Conservation (phyloP, 1,139 yeast genomes). For the Kluyveromyces marxianus region DNA sequence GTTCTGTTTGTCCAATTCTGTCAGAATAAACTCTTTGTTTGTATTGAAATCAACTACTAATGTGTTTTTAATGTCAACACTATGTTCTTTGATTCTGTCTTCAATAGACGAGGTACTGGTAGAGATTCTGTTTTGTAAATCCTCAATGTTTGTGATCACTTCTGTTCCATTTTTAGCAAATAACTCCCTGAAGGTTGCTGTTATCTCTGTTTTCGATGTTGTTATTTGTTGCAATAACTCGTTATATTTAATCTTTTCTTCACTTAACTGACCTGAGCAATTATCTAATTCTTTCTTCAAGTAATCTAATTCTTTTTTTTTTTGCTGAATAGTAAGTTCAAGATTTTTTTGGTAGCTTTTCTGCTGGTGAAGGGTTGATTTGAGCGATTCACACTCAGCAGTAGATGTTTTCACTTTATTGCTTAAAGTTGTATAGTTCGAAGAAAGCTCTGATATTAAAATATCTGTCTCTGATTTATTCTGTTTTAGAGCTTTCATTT, state of each 20-base stretch:
- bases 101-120: background rate
- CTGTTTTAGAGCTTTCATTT: conserved; percentile 13
- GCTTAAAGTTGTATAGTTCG: conserved; percentile 13
- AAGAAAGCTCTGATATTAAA: conserved; percentile 15
- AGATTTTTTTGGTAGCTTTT: conserved; percentile 13
- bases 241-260: conserved; percentile 25
- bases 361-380: conserved; percentile 10
- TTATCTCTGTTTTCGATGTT: conserved; percentile 4
- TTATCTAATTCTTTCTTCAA: conserved; percentile 25
- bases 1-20: background rate
- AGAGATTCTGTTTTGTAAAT: background rate
- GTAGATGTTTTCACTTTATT: conserved; percentile 16
- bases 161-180: background rate
- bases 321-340: conserved; percentile 19
- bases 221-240: conserved; percentile 20
- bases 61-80: background rate
- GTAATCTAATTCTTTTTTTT: conserved; percentile 25
- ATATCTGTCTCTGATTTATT: conserved; percentile 16
- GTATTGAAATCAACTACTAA: background rate
- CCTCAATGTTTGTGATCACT: background rate
- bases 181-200: background rate
- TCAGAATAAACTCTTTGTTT: background rate
- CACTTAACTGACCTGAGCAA: conserved; percentile 28
- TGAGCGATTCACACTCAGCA: conserved; percentile 14
- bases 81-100: background rate